Percentiles rank a stretch among this genome's conserved stretches.
phyloP scores from a whole-genome alignment of 257 asterid genomes.

The Apocynum venetum region DNA sequence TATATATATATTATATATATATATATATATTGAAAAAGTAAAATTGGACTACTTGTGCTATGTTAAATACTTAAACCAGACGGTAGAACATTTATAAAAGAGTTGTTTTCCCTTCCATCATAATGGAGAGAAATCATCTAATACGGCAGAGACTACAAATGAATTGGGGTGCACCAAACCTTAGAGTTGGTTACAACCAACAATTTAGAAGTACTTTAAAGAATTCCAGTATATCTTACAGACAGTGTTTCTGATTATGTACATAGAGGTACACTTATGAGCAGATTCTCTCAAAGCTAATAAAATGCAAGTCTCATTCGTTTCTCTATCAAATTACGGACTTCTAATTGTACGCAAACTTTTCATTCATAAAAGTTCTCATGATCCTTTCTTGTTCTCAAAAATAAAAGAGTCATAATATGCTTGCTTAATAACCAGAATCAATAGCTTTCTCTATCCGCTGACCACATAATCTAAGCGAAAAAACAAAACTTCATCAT shows the following conservation, averaged over 20 bases:
- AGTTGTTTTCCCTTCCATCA: neutral
- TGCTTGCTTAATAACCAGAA: neutral
- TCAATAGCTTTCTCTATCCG: neutral
- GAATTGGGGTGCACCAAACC: neutral
- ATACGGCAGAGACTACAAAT: neutral
- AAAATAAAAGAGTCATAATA: neutral
- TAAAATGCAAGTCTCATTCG: neutral
- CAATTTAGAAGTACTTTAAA: neutral
- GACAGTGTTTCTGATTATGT: neutral
- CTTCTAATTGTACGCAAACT: neutral
- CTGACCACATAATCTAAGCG: neutral
- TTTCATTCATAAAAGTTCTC: neutral
- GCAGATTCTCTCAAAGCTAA: neutral
- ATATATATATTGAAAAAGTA: neutral
- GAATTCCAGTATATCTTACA: neutral
- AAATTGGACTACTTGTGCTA: neutral
- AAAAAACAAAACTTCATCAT: neutral
- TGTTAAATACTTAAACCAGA: neutral
- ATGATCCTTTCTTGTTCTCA: neutral
- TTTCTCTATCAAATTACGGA: neutral
- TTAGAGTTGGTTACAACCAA: neutral
- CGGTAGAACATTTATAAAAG: neutral
- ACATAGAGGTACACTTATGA: neutral
- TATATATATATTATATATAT: neutral
- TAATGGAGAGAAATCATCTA: neutral